Base-by-base conservation (phyloP, 2,329 filamentous ascomycete genomes). In the Neonectria hederae region DNA sequence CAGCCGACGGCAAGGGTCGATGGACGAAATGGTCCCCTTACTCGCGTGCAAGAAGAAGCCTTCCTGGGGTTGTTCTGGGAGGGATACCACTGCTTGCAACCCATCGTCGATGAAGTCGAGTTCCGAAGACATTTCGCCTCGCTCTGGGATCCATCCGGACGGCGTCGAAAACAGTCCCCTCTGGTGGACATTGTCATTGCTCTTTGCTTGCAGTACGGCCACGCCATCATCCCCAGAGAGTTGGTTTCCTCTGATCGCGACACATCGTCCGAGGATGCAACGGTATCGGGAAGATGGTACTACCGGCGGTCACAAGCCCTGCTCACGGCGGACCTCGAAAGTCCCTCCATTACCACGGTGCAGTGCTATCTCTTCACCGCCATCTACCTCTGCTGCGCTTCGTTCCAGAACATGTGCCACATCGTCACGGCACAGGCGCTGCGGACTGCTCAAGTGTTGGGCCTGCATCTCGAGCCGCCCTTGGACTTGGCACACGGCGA, bases 171-270 rank as follows among this genome's bases (percentile, higher is more conserved):
- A 57, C 76, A 80, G 2, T 87, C 84, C 3, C 79, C 84, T 2
- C 76, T 87, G 0, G 82, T 84, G 1, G 85, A 87, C 62, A 85
- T 86, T 24, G 74, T 86, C 35, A 71, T 87, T 17, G 84, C 84
- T 0, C 60, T 86, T 10, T 83, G 82, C 64, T 82, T 87, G 76
- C 84, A 86, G 70, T 81, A 82, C 42, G 79, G 80, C 48, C 73
- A 74, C 7, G 62, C 71, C 10, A 68, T 74, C 49, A 65, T 73
- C 2, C 65, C 72, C 1, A 45, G 58, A 4, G 56, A 56, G 19
- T 49, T 48, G 22, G 14, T 53, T 4, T 51, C 58, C 2, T 24
- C 60, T 3, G 49, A 54, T 11, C 32, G 42, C 1, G 51, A 45
- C 24, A 45, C 59, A 42, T 49, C 40, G 5, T 17, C 14, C 4